Evolutionary conservation across 2,329 filamentous ascomycete genomes (phyloP), one percentile per base, ranked within the genome.

Genomic region (Sarocladium oryzae): DNA sequence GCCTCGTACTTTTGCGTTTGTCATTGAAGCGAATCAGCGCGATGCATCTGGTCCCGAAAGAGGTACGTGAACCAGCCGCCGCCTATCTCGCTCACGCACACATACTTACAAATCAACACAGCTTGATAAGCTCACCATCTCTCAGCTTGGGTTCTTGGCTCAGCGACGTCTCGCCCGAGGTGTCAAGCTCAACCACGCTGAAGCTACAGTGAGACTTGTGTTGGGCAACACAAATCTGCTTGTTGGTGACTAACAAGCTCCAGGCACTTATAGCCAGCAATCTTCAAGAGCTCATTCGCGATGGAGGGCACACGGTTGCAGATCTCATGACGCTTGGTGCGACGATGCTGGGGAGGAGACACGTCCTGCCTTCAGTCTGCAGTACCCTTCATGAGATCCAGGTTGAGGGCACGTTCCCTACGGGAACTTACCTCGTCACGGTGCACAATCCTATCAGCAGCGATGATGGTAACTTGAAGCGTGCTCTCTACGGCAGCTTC

Each of bases 111-210:
- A n/a, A 49, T 55, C 33, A 15, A 40, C 21, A 20, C 52, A 97
- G 92, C 79, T 97, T 64, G 92, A 97, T 77, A 97, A 97, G 82
- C 88, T 97, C 70, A 80, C 86, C 66, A 92, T 95, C 65, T 88
- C 90, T 51, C 89, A 96, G 70, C 75, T 95, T 55, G 92, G 92
- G 60, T 79, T 86, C 58, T 79, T 96, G 46, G 92, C 92, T 51
- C 92, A 97, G 74, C 81, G 86, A 57, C 82, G 92, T 54, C 82
- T 97, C 58, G 92, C 92, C 28, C 78, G 92, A 61, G 92, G 92
- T 49, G 84, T 96, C 51, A 86, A 85, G 65, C 74, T 97, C 60
- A 97, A 97, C 65, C 89, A 96, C 72, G 78, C 86, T 28, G 92
- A 97, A 74, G 89, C 92, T 55, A 84, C 82, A 58, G 89, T 93